Base-by-base conservation (phyloP, 345 rosid genomes). In the Cardamine resedifolia region DNA sequence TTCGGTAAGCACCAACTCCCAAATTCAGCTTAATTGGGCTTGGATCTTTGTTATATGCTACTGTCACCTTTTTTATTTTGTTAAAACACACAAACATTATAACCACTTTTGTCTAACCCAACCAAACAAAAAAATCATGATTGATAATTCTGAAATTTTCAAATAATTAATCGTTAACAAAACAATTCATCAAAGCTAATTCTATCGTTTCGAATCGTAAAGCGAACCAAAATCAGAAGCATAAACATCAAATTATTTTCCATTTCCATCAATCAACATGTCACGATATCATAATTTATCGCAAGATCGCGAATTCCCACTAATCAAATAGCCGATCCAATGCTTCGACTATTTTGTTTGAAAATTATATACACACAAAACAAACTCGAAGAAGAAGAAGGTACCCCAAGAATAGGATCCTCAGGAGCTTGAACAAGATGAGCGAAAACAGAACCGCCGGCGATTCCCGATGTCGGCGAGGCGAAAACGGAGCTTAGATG, bases 1-100 rank as follows among this genome's bases (percentile, higher is more conserved):
- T 94, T 59, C 98, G 82, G 77, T 94, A 94, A 80, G 97, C 97
- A 30, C 96, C 97, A 33, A 89, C 97, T 36, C 98, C 98, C 78
- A 94, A 79, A 85, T 94, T 94, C 64, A 91, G 83, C 90, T 94
- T 93, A n/a, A 85, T 62, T 6, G 90, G 96, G 70, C 96, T 93
- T 2, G 87, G 91, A 28, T 93, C 98, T 78, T 93, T 90, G 87
- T 93, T 93, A 62, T 85, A 93, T 1, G 97, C 96, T 36, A 89
- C 88, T 7, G 98, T 94, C 80, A 94, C 97, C 98, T 94, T 52
- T 58, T 27, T 2, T 14, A 11, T 20, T 15, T 7, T n/a, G 43
- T 41, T 49, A 6, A 26, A n/a, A 58, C 38, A 55, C 38, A 55
- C 39, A 55, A 74, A 14, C 3, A 41, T 36, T 12, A 62, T 30